Conservation (phyloP, 176 grass and related monocot genomes). For the Bolboschoenus planiculmis region DNA sequence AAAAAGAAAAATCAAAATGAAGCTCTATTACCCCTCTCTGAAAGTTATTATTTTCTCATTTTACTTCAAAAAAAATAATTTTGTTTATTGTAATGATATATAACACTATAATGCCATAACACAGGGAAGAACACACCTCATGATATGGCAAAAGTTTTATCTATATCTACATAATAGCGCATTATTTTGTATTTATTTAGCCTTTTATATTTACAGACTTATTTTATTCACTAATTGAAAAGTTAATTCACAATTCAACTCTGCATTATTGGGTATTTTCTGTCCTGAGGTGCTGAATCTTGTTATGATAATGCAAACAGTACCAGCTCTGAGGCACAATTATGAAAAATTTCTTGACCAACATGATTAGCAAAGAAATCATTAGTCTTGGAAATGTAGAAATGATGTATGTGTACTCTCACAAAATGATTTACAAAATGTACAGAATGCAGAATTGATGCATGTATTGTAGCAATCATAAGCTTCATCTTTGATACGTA, state of each 20-base stretch:
- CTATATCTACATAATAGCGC: neutral
- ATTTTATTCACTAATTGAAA: neutral
- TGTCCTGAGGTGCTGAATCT: neutral
- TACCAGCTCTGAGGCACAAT: neutral
- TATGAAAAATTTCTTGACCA: neutral
- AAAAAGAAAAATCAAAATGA: neutral
- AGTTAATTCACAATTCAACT: neutral
- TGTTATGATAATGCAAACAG: neutral
- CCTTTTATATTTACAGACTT: too few species aligned
- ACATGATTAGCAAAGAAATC: neutral
- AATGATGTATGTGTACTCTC: neutral
- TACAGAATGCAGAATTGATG: neutral
- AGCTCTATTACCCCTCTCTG: neutral
- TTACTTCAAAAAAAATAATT: neutral
- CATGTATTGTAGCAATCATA: neutral
- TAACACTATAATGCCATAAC: neutral
- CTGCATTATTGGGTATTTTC: neutral
- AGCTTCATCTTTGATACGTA: neutral
- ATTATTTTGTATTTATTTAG: neutral
- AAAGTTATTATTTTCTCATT: neutral
- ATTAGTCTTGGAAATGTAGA: neutral
- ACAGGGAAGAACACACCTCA: neutral
- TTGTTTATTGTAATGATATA: neutral
- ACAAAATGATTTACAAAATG: neutral
- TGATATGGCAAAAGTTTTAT: neutral